A percentile compares a stretch with the other conserved stretches of the same genome.
These are phyloP conservation scores for Boletus reticuloceps DNA, from an alignment of 768 basidiomycete species.

Conservation along the genomic window DNA sequence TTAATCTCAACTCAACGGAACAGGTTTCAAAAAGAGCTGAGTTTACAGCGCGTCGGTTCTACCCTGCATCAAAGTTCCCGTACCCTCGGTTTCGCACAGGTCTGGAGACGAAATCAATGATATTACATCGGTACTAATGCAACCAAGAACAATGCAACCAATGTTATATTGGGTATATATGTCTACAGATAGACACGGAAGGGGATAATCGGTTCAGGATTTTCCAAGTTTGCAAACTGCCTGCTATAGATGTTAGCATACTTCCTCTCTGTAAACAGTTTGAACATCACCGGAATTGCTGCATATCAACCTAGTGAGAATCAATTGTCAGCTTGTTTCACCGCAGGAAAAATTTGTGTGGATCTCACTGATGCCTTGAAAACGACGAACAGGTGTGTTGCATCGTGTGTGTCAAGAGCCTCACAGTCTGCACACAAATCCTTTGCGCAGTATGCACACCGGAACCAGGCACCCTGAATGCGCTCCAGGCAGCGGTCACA, in stretches of 20 bases:
- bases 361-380: constrained; percentile 75
- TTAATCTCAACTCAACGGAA: background rate
- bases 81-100: background rate
- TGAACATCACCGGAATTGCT: constrained; percentile 56
- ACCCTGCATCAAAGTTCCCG: background rate
- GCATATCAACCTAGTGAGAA: constrained; percentile 64
- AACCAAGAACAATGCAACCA: background rate
- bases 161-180: constrained; percentile 2
- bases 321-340: constrained; percentile 4
- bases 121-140: constrained; percentile 6
- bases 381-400: constrained; percentile 80
- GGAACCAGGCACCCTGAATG: constrained; percentile 88
- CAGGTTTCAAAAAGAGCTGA: constrained; percentile 36
- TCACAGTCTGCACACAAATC: constrained; percentile 90
- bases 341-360: background rate
- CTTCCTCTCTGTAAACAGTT: background rate
- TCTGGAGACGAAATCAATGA: background rate
- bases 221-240: constrained; percentile 56
- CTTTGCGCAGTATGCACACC: constrained; percentile 82
- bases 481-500: constrained; percentile 85
- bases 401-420: constrained; percentile 75
- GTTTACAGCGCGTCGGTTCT: background rate
- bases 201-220: constrained; percentile 58
- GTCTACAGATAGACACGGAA: constrained; percentile 56
- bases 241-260: constrained; percentile 31